A percentile compares a stretch with the other conserved stretches of the same genome.
These are phyloP conservation scores for Neofusicoccum sp. DNA, from an alignment of 2,329 filamentous ascomycete genomes.

Conservation along the genomic window DNA sequence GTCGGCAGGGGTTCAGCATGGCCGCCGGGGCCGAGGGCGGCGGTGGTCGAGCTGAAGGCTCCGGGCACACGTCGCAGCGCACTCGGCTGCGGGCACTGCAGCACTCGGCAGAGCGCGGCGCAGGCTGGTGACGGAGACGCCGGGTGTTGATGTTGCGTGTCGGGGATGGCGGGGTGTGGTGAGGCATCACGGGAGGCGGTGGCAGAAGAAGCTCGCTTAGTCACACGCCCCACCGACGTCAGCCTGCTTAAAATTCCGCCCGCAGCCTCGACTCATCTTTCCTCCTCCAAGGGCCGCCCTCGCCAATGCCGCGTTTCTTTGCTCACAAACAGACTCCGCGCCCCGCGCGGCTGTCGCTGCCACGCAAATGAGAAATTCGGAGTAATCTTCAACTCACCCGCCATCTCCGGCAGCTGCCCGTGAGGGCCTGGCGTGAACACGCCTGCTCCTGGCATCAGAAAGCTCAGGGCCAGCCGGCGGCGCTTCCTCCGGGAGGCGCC, in stretches of 20 bases:
- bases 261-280: slow-evolving; percentile 33
- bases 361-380: slow-evolving; percentile 97
- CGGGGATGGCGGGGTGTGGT: too few species aligned
- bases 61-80: background rate
- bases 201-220: slow-evolving; percentile 18
- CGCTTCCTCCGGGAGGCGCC: slow-evolving; percentile 31
- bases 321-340: slow-evolving; percentile 70
- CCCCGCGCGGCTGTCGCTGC: slow-evolving; percentile 29
- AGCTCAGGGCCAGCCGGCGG: slow-evolving; percentile 63
- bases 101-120: too few species aligned
- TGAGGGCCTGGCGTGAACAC: slow-evolving; percentile 82
- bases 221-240: background rate
- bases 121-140: too few species aligned
- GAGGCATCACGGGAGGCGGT: background rate
- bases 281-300: slow-evolving; percentile 73
- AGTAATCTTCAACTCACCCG: slow-evolving; percentile 79
- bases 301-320: slow-evolving; percentile 95
- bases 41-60: background rate
- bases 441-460: slow-evolving; percentile 93
- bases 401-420: slow-evolving; percentile 66
- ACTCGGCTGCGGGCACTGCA: background rate
- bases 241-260: slow-evolving; percentile 13
- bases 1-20: background rate
- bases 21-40: background rate
- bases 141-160: too few species aligned